Percentiles rank a stretch among this genome's conserved stretches.
Evolutionary conservation across 2,329 filamentous ascomycete species (phyloP).

Genomic region (Aspergillus arachidicola): DNA sequence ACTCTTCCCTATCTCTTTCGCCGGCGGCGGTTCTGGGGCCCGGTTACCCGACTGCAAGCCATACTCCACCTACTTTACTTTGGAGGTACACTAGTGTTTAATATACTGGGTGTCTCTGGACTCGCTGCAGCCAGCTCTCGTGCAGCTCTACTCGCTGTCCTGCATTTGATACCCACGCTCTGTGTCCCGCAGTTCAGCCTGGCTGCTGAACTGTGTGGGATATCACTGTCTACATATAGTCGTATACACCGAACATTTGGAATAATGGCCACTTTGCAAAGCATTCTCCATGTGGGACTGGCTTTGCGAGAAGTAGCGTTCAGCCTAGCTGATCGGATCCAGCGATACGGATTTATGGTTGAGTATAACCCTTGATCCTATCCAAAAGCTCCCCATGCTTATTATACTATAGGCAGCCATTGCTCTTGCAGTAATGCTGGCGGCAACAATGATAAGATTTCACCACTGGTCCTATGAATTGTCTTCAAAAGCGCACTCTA

Average conservation of each 20-base stretch:
- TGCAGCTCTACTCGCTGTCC: conserved; percentile 1
- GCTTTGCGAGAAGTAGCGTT: neutral
- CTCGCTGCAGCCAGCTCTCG: neutral
- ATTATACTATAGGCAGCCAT: neutral
- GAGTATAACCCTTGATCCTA: neutral
- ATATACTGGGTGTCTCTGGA: conserved; percentile 3
- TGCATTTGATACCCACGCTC: conserved; percentile 5
- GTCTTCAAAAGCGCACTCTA: neutral
- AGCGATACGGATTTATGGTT: conserved; percentile 6
- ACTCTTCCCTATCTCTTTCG: conserved; percentile 2
- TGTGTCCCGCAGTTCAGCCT: conserved; percentile 4
- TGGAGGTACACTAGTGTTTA: conserved; percentile 4
- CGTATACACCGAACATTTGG: conserved; percentile 1
- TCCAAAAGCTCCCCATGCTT: too few relatives aligned
- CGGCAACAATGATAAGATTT: neutral
- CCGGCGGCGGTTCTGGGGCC: conserved; percentile 3
- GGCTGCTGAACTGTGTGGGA: neutral
- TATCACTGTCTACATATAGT: conserved; percentile 6
- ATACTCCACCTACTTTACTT: conserved; percentile 1
- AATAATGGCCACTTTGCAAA: conserved; percentile 1
- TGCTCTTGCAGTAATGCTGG: neutral
- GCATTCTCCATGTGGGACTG: conserved; percentile 1
- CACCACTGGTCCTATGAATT: conserved; percentile 5
- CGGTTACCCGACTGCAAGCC: neutral
- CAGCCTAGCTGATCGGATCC: neutral